Evolutionary conservation across 352 stramenopile genomes (phyloP).

Genomic region (Globisporangium canariense): DNA sequence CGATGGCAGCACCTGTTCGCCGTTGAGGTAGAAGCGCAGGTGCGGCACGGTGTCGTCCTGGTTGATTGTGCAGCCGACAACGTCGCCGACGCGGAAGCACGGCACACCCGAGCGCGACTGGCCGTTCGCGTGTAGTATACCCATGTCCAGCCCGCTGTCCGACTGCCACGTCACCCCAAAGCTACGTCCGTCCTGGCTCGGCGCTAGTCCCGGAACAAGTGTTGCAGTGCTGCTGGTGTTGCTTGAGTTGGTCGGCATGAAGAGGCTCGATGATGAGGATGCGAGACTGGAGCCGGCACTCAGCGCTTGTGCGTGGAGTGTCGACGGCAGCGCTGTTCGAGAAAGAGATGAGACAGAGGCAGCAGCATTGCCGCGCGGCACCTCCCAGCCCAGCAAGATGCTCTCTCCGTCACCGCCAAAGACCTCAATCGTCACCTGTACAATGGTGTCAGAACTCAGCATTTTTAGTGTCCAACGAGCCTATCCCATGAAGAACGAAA

Average conservation of each 20-base stretch:
- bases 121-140: slow-evolving; percentile 68
- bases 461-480: neutral
- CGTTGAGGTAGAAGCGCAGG: slow-evolving; percentile 77
- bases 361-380: slow-evolving; percentile 28
- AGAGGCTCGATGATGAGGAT: neutral
- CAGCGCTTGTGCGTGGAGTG: neutral
- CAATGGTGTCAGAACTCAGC: neutral
- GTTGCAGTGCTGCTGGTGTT: slow-evolving; percentile 4
- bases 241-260: slow-evolving; percentile 1
- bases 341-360: neutral
- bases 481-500: neutral
- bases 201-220: slow-evolving; percentile 58
- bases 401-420: slow-evolving; percentile 66
- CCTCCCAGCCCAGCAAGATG: slow-evolving; percentile 75
- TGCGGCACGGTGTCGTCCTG: slow-evolving; percentile 63
- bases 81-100: slow-evolving; percentile 62
- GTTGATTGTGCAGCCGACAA: slow-evolving; percentile 75
- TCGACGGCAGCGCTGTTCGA: neutral
- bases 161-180: slow-evolving; percentile 77
- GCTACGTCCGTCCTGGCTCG: slow-evolving; percentile 46
- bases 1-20: slow-evolving; percentile 54
- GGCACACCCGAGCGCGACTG: slow-evolving; percentile 61
- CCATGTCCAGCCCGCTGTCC: slow-evolving; percentile 69
- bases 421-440: slow-evolving; percentile 34
- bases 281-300: neutral